Conservation (phyloP, 192 early-diverging fungal genomes). For the Podochytrium sp. region DNA sequence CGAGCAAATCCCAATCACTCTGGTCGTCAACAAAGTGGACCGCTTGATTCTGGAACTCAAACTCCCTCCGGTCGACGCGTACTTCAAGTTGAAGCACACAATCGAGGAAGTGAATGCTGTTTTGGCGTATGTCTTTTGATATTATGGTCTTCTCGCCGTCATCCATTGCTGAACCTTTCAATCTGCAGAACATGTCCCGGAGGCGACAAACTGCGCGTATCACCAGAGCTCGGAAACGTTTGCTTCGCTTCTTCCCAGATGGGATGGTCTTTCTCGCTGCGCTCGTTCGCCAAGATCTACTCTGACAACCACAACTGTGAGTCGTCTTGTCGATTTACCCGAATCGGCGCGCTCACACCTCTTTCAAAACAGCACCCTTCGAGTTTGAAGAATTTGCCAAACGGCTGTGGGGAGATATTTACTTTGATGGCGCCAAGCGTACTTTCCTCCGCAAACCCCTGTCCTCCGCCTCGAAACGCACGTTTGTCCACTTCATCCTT, state of each 20-base stretch:
- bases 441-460: slow-evolving; percentile 79
- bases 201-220: slow-evolving; percentile 69
- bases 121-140: slow-evolving; percentile 58
- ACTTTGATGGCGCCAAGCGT: slow-evolving; percentile 78
- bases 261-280: slow-evolving; percentile 93
- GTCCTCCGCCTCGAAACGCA: slow-evolving; percentile 58
- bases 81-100: slow-evolving; percentile 93
- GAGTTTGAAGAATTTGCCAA: slow-evolving; percentile 81
- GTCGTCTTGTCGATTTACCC: neutral
- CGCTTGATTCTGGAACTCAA: slow-evolving; percentile 96
- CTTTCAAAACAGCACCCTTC: slow-evolving; percentile 45
- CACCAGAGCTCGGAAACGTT: slow-evolving; percentile 95
- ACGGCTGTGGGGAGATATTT: slow-evolving; percentile 97
- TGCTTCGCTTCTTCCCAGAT: slow-evolving; percentile 88
- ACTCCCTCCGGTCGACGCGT: slow-evolving; percentile 94
- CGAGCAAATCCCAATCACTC: slow-evolving; percentile 76
- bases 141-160: neutral
- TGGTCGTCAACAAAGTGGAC: slow-evolving; percentile 98
- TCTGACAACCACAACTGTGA: slow-evolving; percentile 72
- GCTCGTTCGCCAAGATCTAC: slow-evolving; percentile 92
- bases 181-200: slow-evolving; percentile 22
- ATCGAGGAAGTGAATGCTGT: slow-evolving; percentile 94
- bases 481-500: slow-evolving; percentile 96
- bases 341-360: too few species aligned
- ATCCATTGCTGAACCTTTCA: slow-evolving; percentile 4